These are phyloP conservation scores for Mycena albidolilacea DNA, from an alignment of 768 basidiomycete species.

Conservation along the genomic window DNA sequence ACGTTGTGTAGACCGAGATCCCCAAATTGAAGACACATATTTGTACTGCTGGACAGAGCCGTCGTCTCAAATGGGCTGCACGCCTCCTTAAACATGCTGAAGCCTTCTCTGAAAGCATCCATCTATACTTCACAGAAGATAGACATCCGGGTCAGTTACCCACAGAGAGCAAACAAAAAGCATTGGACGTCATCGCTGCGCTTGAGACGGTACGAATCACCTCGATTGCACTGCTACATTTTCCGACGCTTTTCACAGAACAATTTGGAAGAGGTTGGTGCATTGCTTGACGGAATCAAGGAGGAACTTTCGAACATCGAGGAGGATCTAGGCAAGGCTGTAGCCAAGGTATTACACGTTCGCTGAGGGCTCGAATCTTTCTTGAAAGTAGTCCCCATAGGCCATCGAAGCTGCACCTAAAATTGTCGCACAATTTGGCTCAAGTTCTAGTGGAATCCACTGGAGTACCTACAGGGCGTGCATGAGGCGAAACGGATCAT, in stretches of 20 bases:
- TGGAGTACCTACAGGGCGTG: conserved; percentile 19
- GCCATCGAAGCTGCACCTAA: not conserved
- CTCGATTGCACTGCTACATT: not conserved
- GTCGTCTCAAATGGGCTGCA: not conserved
- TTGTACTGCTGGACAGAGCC: not conserved
- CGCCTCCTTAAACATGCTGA: not conserved
- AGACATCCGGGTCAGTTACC: not conserved
- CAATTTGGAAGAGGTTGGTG: not conserved
- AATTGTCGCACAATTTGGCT: not conserved
- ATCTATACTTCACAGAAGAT: conserved; percentile 16
- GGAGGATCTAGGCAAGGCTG: not conserved
- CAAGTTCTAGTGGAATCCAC: not conserved
- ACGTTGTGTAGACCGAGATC: not conserved
- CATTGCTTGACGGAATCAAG: not conserved
- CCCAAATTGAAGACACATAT: not conserved
- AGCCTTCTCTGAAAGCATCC: not conserved
- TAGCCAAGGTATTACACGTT: not conserved
- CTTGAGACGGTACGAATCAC: conserved; percentile 4
- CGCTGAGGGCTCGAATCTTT: not conserved
- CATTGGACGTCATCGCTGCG: not conserved
- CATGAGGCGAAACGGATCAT: conserved; percentile 8
- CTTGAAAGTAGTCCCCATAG: not conserved
- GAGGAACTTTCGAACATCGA: not conserved
- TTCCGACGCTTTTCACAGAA: not conserved
- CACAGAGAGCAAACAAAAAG: not conserved